A percentile compares a stretch with the other conserved stretches of the same genome.
Evolutionary conservation across 2,329 filamentous ascomycete genomes (phyloP).

Genomic region (Neonectria hederae): DNA sequence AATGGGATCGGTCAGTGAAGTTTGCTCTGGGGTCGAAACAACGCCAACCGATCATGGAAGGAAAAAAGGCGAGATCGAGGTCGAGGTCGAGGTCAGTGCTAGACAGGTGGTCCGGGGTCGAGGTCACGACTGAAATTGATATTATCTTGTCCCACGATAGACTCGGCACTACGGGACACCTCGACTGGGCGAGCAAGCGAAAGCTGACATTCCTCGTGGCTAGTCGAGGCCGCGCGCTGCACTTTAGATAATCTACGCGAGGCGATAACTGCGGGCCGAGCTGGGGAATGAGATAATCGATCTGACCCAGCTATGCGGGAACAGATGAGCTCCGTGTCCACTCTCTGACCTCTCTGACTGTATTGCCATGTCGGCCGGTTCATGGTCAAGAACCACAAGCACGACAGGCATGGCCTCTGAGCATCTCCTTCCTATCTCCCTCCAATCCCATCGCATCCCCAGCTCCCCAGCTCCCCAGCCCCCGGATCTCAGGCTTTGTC

Average conservation of each 20-base stretch:
- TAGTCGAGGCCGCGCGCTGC: neutral
- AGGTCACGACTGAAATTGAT: constrained; percentile 1
- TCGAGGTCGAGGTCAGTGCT: neutral
- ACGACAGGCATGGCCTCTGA: neutral
- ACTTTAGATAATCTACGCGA: constrained; percentile 2
- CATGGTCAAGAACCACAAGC: neutral
- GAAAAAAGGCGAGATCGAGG: constrained; percentile 15
- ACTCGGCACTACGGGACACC: neutral
- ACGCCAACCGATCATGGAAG: constrained; percentile 4
- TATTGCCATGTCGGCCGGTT: constrained; percentile 8
- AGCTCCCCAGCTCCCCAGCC: neutral
- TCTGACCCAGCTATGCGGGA: constrained; percentile 21
- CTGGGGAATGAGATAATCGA: constrained; percentile 12
- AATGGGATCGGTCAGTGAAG: constrained; percentile 18
- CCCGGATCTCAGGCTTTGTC: neutral
- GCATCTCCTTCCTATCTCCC: neutral
- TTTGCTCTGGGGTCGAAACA: constrained; percentile 6
- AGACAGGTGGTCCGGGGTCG: neutral
- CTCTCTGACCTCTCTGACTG: constrained; percentile 5
- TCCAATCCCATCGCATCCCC: neutral
- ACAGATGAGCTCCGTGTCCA: constrained; percentile 4
- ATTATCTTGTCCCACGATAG: neutral
- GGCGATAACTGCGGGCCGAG: neutral
- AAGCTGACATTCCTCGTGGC: constrained; percentile 3
- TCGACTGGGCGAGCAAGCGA: neutral